phyloP scores from a whole-genome alignment of 495 filamentous ascomycete genomes.

The Aspergillus diversus region DNA sequence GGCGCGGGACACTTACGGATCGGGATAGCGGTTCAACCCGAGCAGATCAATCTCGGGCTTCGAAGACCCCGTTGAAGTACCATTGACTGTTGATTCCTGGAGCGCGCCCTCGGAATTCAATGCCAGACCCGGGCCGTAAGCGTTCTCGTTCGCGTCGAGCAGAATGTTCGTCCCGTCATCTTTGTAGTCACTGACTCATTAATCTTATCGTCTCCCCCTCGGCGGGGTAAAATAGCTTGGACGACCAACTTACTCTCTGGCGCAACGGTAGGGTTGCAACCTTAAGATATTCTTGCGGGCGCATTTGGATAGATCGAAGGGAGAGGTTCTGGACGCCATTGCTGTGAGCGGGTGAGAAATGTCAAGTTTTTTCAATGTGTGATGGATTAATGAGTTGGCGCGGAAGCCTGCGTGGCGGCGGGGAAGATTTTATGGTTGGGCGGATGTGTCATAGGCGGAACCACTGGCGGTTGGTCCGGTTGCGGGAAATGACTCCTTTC shows the following conservation, averaged over 20 bases:
- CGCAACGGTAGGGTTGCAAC: constrained; percentile 82
- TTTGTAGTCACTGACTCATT: constrained; percentile 86
- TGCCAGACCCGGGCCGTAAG: constrained; percentile 77
- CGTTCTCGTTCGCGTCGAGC: constrained; percentile 97
- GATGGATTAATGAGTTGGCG: constrained; percentile 10
- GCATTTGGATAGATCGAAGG: constrained; percentile 79
- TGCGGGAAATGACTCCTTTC: background rate
- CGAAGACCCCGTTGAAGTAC: constrained; percentile 35
- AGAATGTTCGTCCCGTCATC: constrained; percentile 96
- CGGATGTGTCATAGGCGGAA: constrained; percentile 16
- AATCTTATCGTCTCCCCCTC: constrained; percentile 23
- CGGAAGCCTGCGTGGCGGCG: constrained; percentile 14
- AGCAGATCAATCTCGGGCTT: constrained; percentile 66
- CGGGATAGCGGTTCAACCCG: constrained; percentile 90
- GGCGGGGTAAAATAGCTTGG: background rate
- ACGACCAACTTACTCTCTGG: constrained; percentile 68
- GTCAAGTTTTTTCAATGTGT: constrained; percentile 4
- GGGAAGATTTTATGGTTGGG: background rate
- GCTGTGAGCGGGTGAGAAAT: constrained; percentile 16
- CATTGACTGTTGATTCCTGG: constrained; percentile 37
- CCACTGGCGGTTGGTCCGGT: background rate
- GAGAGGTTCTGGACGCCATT: constrained; percentile 47
- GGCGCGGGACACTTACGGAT: constrained; percentile 64
- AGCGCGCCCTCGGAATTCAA: constrained; percentile 52
- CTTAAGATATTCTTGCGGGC: constrained; percentile 82